Conservation (phyloP, 2,329 filamentous ascomycete species). For the Fusarium palustre region DNA sequence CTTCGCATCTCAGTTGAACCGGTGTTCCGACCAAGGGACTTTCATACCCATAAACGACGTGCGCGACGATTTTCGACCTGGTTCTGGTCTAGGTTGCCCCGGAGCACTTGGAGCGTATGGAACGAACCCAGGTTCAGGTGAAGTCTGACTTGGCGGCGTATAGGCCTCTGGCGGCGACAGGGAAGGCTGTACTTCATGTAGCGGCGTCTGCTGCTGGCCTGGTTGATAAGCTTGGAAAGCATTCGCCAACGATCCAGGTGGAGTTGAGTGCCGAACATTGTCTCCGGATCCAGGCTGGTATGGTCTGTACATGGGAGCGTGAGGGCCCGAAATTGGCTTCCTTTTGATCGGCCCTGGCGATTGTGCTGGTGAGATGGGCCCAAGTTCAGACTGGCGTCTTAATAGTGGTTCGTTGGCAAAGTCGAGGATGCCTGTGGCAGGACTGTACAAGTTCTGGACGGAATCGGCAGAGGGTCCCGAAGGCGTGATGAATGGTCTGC, state of each 20-base stretch:
- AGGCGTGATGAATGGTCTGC: background rate
- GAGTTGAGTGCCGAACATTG: slow-evolving; percentile 4
- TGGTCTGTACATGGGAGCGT: slow-evolving; percentile 15
- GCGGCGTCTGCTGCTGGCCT: background rate
- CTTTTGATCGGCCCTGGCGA: slow-evolving; percentile 19
- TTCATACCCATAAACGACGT: slow-evolving; percentile 36
- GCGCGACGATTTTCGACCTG: slow-evolving; percentile 7
- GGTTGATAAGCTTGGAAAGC: slow-evolving; percentile 25
- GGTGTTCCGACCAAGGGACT: slow-evolving; percentile 23
- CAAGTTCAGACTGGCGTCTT: slow-evolving; percentile 2
- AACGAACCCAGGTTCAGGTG: slow-evolving; percentile 7
- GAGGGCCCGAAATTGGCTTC: slow-evolving; percentile 19
- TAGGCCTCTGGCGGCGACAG: background rate
- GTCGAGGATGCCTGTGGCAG: slow-evolving; percentile 20
- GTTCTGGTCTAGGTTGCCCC: slow-evolving; percentile 1
- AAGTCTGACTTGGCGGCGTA: background rate
- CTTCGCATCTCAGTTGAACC: background rate
- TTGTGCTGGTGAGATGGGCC: background rate
- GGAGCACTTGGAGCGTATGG: background rate
- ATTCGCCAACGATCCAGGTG: slow-evolving; percentile 3
- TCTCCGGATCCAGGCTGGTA: slow-evolving; percentile 12
- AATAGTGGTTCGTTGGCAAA: background rate
- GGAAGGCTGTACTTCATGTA: background rate
- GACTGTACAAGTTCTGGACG: slow-evolving; percentile 15
- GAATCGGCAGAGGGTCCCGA: background rate